Conservation (phyloP, 2,329 filamentous ascomycete genomes). For the Cordyceps javanica region DNA sequence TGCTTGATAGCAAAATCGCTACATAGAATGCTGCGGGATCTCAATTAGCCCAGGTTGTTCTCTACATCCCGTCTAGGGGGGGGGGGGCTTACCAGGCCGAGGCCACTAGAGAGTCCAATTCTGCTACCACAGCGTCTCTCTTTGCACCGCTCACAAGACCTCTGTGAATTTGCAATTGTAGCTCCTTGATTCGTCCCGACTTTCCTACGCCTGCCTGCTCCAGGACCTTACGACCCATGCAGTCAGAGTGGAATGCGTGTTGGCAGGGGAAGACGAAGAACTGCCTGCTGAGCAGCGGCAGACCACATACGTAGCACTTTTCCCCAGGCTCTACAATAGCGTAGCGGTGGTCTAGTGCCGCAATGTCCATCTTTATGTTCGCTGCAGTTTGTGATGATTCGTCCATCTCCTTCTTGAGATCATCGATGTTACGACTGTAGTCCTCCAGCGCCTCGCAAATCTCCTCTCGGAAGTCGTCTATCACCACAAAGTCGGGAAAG, state of each 20-base stretch:
- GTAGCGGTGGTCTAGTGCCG: slow-evolving; percentile 78
- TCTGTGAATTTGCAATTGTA: slow-evolving; percentile 77
- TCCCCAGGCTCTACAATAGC: slow-evolving; percentile 96
- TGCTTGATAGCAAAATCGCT: slow-evolving; percentile 91
- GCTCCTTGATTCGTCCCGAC: slow-evolving; percentile 73
- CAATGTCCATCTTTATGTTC: slow-evolving; percentile 87
- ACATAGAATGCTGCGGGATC: slow-evolving; percentile 67
- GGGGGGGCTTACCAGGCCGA: slow-evolving; percentile 65
- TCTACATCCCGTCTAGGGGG: slow-evolving; percentile 1
- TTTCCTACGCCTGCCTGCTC: slow-evolving; percentile 72
- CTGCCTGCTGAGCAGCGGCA: slow-evolving; percentile 81
- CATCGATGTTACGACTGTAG: slow-evolving; percentile 86
- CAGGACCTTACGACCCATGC: slow-evolving; percentile 77
- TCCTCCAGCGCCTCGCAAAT: slow-evolving; percentile 92
- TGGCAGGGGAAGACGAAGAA: slow-evolving; percentile 99
- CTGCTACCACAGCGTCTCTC: slow-evolving; percentile 76
- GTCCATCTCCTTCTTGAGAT: slow-evolving; percentile 89
- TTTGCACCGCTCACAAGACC: slow-evolving; percentile 63
- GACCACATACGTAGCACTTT: slow-evolving; percentile 79
- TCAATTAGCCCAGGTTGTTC: slow-evolving; percentile 17
- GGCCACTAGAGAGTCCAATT: slow-evolving; percentile 88
- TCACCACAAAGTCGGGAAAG: slow-evolving; percentile 97
- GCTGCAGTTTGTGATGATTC: slow-evolving; percentile 81
- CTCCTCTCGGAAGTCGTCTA: slow-evolving; percentile 98
- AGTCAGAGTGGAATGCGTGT: slow-evolving; percentile 96